These are phyloP conservation scores for Termitomyces sp. DNA, from an alignment of 768 basidiomycete species.

Conservation along the genomic window DNA sequence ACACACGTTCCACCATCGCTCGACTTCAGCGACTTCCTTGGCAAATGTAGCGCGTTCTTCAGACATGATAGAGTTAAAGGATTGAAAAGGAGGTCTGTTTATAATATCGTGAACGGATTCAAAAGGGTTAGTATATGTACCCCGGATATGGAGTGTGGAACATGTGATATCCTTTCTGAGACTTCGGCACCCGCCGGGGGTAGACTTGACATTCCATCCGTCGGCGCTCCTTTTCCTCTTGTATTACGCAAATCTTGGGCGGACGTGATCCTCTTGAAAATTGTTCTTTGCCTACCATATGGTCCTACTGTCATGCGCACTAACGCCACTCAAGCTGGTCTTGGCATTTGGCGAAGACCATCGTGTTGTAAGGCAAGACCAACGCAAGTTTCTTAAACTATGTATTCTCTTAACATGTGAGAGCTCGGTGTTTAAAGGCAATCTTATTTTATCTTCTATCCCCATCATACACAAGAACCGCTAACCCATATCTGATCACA, in stretches of 20 bases:
- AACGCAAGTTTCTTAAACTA: background rate
- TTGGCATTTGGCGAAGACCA: background rate
- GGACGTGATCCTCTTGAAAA: no score
- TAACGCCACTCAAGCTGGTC: background rate
- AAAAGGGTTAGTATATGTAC: slow-evolving; percentile 8
- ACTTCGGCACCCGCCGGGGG: slow-evolving; percentile 8
- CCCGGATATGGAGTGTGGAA: slow-evolving; percentile 17
- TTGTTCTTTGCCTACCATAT: background rate
- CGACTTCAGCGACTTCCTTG: slow-evolving; percentile 78
- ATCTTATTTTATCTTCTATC: slow-evolving; percentile 61
- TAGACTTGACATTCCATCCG: slow-evolving; percentile 11
- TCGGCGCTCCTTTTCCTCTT: slow-evolving; percentile 14
- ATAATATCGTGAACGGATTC: slow-evolving; percentile 20
- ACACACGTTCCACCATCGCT: slow-evolving; percentile 89
- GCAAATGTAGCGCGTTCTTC: slow-evolving; percentile 66
- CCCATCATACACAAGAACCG: slow-evolving; percentile 86
- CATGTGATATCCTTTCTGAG: slow-evolving; percentile 40
- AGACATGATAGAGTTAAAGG: slow-evolving; percentile 40
- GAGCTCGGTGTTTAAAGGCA: background rate
- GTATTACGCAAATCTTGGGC: background rate
- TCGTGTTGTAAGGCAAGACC: background rate
- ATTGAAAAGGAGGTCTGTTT: slow-evolving; percentile 11
- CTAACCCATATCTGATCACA: slow-evolving; percentile 82
- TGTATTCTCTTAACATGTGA: slow-evolving; percentile 4
- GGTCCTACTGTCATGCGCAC: background rate